phyloP scores from a whole-genome alignment of 1,284 basidiomycete species.

The Golubevia pallescens region DNA sequence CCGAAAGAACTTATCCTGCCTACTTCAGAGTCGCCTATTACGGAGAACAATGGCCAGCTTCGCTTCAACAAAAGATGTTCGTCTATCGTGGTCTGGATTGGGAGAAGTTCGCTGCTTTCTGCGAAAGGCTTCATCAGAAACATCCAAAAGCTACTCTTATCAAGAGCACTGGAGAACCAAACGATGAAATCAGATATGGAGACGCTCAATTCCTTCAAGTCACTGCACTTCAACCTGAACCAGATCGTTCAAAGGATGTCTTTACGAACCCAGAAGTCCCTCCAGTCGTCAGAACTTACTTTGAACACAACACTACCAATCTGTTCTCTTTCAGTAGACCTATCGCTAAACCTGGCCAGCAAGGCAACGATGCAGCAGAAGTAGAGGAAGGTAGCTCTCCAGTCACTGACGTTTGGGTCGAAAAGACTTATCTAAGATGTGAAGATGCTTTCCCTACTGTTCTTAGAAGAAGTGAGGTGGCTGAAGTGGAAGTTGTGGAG shows the following conservation, averaged over 20 bases:
- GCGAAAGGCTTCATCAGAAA: conserved; percentile 89
- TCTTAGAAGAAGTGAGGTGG: conserved; percentile 84
- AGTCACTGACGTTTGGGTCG: conserved; percentile 71
- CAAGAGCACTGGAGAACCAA: conserved; percentile 77
- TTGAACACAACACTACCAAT: conserved; percentile 73
- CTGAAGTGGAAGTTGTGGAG: conserved; percentile 77
- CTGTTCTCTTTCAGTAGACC: conserved; percentile 72
- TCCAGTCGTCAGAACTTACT: conserved; percentile 79
- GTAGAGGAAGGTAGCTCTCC: background rate
- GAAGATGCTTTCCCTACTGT: conserved; percentile 92
- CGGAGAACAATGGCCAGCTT: conserved; percentile 80
- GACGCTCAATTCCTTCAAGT: conserved; percentile 70
- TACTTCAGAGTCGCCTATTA: conserved; percentile 94
- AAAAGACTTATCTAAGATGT: conserved; percentile 70
- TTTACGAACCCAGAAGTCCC: conserved; percentile 87
- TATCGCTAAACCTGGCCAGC: background rate
- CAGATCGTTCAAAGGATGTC: conserved; percentile 77
- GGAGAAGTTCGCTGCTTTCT: conserved; percentile 81
- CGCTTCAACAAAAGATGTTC: conserved; percentile 83
- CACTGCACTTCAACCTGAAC: conserved; percentile 82
- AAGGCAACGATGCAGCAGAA: too few relatives aligned
- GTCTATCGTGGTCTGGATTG: conserved; percentile 85
- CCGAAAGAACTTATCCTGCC: conserved; percentile 44
- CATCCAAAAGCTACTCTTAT: conserved; percentile 85
- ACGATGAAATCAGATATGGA: conserved; percentile 28